Base-by-base conservation (phyloP, 1,284 basidiomycete genomes). In the Boletus smithii region DNA sequence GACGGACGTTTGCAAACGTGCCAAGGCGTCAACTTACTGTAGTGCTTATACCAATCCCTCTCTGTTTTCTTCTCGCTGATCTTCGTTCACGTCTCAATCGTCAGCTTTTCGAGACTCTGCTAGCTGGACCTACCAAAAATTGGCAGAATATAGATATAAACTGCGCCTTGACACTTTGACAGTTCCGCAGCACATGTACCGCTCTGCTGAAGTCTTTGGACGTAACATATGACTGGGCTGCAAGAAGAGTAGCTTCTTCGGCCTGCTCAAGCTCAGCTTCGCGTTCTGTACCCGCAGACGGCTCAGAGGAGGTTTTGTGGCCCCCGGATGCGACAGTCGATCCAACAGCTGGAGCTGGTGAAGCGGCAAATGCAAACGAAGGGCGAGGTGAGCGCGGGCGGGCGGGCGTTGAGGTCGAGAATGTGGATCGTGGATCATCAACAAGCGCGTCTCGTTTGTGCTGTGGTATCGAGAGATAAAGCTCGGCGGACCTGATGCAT, bases 61-160 rank as follows among this genome's bases (percentile, higher is more conserved):
- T 81, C 71, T 3, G 84, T 80, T 50, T 75, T 75, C 63, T 80
- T 85, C 69, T 89, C 86, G 54, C 75, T 74, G 42, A 77, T 80
- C 85, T 84, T 60, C 8, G 40, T 36, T 23, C 20, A 20, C 1
- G 24, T 46, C 27, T 54, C 23, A 31, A 8, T 32, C 22, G 17
- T 50, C 26, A 48, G 18, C 33, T 20, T 30, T n/a, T n/a, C 14
- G 20, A 39, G 35, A 48, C 30, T 3, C 16, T 35, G 43, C 29
- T 30, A 24, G 37, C 10, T 14, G 29, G 27, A 73, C 87, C 74
- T 65, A 95, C 94, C 65, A 98, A 72, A 65, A 87, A 98, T 51
- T 81, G 81, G 48, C 88, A 80, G 63, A 98, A 98, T 30, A 86
- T 69, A 41, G 77, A 75, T 55, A 98, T 62, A 67, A 97, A 98